phyloP scores from a whole-genome alignment of 2,329 filamentous ascomycete genomes.

The Torrubiellomyces zombiae region DNA sequence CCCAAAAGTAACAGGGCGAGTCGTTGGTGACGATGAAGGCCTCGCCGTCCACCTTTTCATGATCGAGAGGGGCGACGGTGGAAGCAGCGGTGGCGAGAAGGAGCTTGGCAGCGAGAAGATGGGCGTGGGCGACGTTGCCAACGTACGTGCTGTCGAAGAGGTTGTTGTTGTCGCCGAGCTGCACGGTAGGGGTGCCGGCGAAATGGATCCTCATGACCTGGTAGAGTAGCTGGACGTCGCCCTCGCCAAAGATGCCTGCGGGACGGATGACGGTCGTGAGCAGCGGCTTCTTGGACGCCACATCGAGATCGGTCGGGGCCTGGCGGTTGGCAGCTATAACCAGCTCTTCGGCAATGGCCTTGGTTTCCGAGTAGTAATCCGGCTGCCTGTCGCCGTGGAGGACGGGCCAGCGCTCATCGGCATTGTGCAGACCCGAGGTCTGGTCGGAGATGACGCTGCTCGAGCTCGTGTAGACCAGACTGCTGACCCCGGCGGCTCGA shows the following conservation, averaged over 20 bases:
- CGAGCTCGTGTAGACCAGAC: constrained; percentile 80
- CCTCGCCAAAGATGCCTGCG: constrained; percentile 80
- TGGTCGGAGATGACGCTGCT: constrained; percentile 80
- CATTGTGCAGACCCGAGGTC: constrained; percentile 60
- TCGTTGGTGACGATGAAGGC: constrained; percentile 86
- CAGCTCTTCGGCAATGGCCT: constrained; percentile 69
- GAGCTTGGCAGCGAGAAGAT: constrained; percentile 63
- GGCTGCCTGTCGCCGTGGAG: constrained; percentile 53
- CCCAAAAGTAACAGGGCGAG: constrained; percentile 78
- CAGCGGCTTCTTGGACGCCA: no score
- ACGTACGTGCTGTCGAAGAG: constrained; percentile 50
- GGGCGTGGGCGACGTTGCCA: constrained; percentile 53
- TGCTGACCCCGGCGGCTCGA: constrained; percentile 53
- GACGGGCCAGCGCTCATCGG: constrained; percentile 67
- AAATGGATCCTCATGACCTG: constrained; percentile 57
- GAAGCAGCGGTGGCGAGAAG: constrained; percentile 44
- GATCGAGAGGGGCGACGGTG: constrained; percentile 47
- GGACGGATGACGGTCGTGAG: constrained; percentile 71
- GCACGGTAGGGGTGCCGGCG: constrained; percentile 53
- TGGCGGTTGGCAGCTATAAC: constrained; percentile 61
- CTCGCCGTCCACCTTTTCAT: constrained; percentile 67
- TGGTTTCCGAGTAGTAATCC: constrained; percentile 83
- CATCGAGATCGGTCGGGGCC: no score
- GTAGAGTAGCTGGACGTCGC: constrained; percentile 61
- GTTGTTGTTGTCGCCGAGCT: constrained; percentile 57